Evolutionary conservation across 2,329 filamentous ascomycete species (phyloP).

Genomic region (Aureobasidium lini): DNA sequence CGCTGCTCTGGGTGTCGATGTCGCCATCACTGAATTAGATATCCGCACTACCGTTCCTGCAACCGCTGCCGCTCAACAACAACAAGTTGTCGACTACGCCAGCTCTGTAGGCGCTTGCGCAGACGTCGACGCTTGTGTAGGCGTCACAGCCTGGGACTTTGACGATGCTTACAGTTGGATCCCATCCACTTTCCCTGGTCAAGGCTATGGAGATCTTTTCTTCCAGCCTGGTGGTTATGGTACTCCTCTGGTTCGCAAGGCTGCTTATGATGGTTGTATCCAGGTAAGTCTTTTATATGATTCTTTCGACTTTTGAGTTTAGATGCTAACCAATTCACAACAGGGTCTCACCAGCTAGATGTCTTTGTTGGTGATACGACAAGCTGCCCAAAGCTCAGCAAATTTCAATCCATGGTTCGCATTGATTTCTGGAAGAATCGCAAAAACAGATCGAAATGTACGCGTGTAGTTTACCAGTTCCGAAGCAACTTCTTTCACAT

Average conservation of each 20-base stretch:
- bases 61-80: constrained; percentile 32
- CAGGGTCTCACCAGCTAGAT: constrained; percentile 2
- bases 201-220: constrained; percentile 30
- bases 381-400: too few species aligned
- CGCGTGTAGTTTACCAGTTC: too few species aligned
- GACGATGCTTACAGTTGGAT: constrained; percentile 35
- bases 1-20: constrained; percentile 46
- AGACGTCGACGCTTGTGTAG: constrained; percentile 30
- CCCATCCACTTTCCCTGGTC: constrained; percentile 30
- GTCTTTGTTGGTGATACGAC: too few species aligned
- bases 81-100: constrained; percentile 45
- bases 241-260: constrained; percentile 18
- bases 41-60: constrained; percentile 46
- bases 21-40: constrained; percentile 57
- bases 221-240: constrained; percentile 17
- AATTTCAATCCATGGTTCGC: too few species aligned
- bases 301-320: neutral
- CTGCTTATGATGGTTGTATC: constrained; percentile 12
- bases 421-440: too few species aligned
- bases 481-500: too few species aligned
- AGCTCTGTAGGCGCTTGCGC: constrained; percentile 30
- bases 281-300: neutral
- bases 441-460: too few species aligned
- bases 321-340: neutral
- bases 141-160: constrained; percentile 35